These are phyloP conservation scores for Setaria italica DNA, from an alignment of 202 grass and related monocot species.

Conservation along the genomic window DNA sequence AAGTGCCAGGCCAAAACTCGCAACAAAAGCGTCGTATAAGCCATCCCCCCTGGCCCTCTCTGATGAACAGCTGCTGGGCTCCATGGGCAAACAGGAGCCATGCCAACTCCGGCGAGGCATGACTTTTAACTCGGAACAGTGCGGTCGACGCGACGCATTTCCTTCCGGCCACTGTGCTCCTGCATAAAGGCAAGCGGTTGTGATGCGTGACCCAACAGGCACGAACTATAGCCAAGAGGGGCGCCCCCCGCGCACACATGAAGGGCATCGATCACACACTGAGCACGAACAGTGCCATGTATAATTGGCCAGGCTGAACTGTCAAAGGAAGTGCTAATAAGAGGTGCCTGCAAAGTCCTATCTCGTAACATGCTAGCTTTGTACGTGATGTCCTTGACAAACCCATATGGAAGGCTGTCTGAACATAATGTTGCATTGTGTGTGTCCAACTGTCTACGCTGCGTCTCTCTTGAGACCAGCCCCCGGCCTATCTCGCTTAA, in stretches of 20 bases:
- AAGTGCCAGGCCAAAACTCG: neutral
- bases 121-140: slow-evolving; percentile 23
- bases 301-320: neutral
- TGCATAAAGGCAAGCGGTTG: neutral
- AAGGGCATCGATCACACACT: neutral
- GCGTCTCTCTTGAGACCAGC: neutral
- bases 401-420: neutral
- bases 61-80: slow-evolving; percentile 40
- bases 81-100: slow-evolving; percentile 26
- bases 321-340: neutral
- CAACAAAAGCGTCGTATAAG: neutral
- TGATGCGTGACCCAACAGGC: slow-evolving; percentile 7
- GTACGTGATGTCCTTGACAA: neutral
- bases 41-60: neutral
- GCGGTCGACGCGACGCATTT: slow-evolving; percentile 25
- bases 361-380: neutral
- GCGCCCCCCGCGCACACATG: neutral
- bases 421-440: neutral
- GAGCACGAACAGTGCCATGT: neutral
- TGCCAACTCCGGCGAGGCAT: slow-evolving; percentile 26
- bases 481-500: neutral
- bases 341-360: neutral
- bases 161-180: slow-evolving; percentile 24
- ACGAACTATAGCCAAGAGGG: neutral
- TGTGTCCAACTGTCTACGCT: neutral